A percentile compares a stretch with the other conserved stretches of the same genome.
Evolutionary conservation across 2,329 filamentous ascomycete species (phyloP).

Genomic region (Aureobasidium subglaciale): DNA sequence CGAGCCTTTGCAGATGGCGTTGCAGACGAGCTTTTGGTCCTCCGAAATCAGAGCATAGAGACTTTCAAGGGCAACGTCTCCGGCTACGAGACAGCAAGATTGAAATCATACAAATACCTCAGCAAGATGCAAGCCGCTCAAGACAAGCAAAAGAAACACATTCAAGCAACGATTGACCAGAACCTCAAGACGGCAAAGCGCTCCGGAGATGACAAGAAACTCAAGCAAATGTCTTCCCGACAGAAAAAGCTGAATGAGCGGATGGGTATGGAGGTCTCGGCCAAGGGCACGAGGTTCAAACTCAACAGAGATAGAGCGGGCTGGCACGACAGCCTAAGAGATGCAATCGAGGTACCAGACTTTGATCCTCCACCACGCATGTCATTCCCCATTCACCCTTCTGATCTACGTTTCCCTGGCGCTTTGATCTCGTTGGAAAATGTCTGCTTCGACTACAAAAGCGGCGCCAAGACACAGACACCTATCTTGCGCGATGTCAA

Average conservation of each 20-base stretch:
- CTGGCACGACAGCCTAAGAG: conserved; percentile 50
- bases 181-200: conserved; percentile 70
- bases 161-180: conserved; percentile 67
- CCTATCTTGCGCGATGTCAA: conserved; percentile 55
- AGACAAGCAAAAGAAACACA: conserved; percentile 71
- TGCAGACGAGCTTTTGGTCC: conserved; percentile 66
- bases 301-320: conserved; percentile 66
- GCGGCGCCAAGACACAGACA: conserved; percentile 26
- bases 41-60: conserved; percentile 63
- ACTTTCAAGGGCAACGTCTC: conserved; percentile 70
- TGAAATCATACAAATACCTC: conserved; percentile 51
- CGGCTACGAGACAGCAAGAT: conserved; percentile 61
- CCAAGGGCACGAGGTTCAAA: conserved; percentile 70
- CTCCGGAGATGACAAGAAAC: conserved; percentile 75
- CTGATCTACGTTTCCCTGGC: not conserved
- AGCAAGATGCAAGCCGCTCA: conserved; percentile 73
- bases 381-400: conserved; percentile 39
- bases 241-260: conserved; percentile 80
- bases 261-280: conserved; percentile 67
- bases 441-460: conserved; percentile 59
- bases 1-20: conserved; percentile 71
- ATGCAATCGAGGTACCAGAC: conserved; percentile 63
- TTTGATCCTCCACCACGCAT: conserved; percentile 52
- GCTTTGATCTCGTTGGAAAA: conserved; percentile 66
- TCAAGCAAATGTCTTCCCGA: conserved; percentile 75